Percentiles rank a stretch among this genome's conserved stretches.
Conservation (phyloP, 768 basidiomycete species). For the Lepiota brunneoincarnata region DNA sequence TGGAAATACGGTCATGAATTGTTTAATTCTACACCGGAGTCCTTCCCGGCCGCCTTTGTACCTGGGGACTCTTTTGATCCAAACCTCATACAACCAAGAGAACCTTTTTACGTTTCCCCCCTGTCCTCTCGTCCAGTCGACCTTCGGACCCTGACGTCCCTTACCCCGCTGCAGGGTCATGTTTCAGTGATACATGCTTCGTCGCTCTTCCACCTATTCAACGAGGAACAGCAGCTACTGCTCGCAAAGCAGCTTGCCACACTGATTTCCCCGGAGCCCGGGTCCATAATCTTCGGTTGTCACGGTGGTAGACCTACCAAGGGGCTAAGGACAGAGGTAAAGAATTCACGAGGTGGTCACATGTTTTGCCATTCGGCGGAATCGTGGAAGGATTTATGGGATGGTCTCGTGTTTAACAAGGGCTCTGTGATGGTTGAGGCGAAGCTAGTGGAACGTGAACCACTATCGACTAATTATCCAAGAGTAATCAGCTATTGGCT, state of each 20-base stretch:
- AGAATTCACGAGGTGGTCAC: not conserved
- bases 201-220: constrained; percentile 36
- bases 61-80: constrained; percentile 53
- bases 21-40: constrained; percentile 48
- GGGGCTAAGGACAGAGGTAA: constrained; percentile 12
- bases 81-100: constrained; percentile 32
- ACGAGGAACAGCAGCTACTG: constrained; percentile 26
- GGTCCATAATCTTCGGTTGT: constrained; percentile 32
- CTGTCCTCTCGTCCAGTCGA: not conserved
- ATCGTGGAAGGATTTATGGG: constrained; percentile 13
- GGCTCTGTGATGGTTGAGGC: constrained; percentile 10
- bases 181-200: constrained; percentile 45
- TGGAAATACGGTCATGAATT: constrained; percentile 63
- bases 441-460: not conserved
- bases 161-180: constrained; percentile 35
- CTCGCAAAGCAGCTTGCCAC: constrained; percentile 28
- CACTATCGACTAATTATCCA: too few relatives aligned
- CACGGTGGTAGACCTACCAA: constrained; percentile 31
- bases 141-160: constrained; percentile 15
- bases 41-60: constrained; percentile 55
- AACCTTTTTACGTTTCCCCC: constrained; percentile 18
- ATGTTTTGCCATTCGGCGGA: constrained; percentile 15
- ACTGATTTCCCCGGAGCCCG: constrained; percentile 29
- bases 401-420: constrained; percentile 13
- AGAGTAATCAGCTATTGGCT: not conserved